These are phyloP conservation scores for Arthrobotrys sphaeroides DNA, from an alignment of 2,329 filamentous ascomycete genomes.

Conservation along the genomic window DNA sequence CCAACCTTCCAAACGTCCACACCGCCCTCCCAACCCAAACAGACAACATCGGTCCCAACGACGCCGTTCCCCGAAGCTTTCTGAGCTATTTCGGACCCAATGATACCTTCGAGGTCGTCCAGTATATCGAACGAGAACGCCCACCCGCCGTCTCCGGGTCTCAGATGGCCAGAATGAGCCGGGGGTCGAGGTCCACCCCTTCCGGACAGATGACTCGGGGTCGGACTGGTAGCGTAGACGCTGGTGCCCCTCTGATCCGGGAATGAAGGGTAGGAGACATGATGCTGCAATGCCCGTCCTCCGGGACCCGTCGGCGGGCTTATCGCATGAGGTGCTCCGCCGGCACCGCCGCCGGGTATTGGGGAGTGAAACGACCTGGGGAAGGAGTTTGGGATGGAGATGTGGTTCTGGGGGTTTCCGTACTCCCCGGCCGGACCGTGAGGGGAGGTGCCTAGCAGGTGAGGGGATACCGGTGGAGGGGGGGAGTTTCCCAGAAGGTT, in stretches of 20 bases:
- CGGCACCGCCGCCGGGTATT: background rate
- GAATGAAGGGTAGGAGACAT: constrained; percentile 41
- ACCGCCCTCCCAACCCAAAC: constrained; percentile 58
- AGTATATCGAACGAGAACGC: constrained; percentile 52
- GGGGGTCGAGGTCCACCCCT: constrained; percentile 47
- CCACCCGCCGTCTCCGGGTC: constrained; percentile 48
- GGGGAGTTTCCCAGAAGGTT: constrained; percentile 51
- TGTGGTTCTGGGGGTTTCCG: constrained; percentile 40
- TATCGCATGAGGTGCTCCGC: constrained; percentile 50
- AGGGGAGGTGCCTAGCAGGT: constrained; percentile 41
- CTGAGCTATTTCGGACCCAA: constrained; percentile 51
- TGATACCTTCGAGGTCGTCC: constrained; percentile 49
- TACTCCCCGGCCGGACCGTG: constrained; percentile 33
- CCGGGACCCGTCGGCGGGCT: constrained; percentile 42
- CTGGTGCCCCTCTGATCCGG: constrained; percentile 49
- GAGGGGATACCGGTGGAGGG: constrained; percentile 47
- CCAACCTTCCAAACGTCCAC: constrained; percentile 58
- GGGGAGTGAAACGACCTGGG: constrained; percentile 36
- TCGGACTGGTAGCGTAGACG: constrained; percentile 52
- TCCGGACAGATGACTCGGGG: constrained; percentile 49
- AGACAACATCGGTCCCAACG: constrained; percentile 56
- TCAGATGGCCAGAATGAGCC: constrained; percentile 43
- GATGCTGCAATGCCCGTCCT: constrained; percentile 46
- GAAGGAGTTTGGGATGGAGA: constrained; percentile 52
- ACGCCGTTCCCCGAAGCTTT: constrained; percentile 50